Percentiles rank a stretch among this genome's conserved stretches.
Conservation (phyloP, 805 yeast genomes). For the Candida dendrica region DNA sequence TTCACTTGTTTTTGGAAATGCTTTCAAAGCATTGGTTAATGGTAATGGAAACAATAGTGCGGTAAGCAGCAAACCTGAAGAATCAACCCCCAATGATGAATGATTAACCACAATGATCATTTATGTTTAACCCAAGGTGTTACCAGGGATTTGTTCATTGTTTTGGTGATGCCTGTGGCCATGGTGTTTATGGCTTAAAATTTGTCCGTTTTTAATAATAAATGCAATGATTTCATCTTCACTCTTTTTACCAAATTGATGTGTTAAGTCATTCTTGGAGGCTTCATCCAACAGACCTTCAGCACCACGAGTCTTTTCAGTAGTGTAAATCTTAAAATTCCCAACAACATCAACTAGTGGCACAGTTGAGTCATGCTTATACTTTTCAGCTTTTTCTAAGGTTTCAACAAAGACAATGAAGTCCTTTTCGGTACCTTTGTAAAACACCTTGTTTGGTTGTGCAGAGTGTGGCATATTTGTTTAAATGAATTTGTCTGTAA, state of each 20-base stretch:
- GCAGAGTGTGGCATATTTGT: conserved; percentile 15
- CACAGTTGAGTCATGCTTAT: conserved; percentile 38
- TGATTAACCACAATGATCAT: background rate
- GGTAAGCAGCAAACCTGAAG: background rate
- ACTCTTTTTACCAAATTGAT: conserved; percentile 59
- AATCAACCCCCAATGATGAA: background rate
- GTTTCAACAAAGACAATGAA: conserved; percentile 61
- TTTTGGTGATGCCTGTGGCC: conserved; percentile 25
- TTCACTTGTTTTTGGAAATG: conserved; percentile 15
- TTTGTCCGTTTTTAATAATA: conserved; percentile 55
- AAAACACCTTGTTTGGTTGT: conserved; percentile 43
- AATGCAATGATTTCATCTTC: conserved; percentile 50
- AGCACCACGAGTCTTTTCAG: conserved; percentile 54
- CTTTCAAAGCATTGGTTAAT: conserved; percentile 12
- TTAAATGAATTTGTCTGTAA: background rate
- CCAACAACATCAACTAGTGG: conserved; percentile 60
- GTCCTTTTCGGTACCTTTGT: conserved; percentile 59
- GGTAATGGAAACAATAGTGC: background rate
- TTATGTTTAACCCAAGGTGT: background rate
- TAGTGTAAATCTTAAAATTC: conserved; percentile 56
- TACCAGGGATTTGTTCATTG: conserved; percentile 40
- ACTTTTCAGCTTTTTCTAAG: conserved; percentile 39
- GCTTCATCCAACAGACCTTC: conserved; percentile 72
- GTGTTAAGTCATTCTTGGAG: conserved; percentile 52
- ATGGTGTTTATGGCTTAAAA: conserved; percentile 30